Evolutionary conservation across 306 rosid genomes (phyloP), one percentile per base, ranked within the genome.

Genomic region (Rosa lucieae): DNA sequence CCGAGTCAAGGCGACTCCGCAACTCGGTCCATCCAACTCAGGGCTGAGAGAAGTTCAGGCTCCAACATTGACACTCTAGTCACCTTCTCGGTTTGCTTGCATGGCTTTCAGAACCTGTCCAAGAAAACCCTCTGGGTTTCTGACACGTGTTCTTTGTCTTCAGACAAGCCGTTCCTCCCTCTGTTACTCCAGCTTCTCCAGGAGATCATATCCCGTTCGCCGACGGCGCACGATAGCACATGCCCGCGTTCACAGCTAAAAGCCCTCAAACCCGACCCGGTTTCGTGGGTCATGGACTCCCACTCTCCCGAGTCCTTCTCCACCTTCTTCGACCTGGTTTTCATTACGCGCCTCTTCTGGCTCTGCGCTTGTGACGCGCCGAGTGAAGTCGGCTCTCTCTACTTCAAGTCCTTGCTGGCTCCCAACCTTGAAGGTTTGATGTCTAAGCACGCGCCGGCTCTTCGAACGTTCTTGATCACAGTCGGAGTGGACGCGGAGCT

Each of bases 241-340:
- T 94, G 99, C 84, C 97, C 97, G 0, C 89, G 97, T n/a, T 87
- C 97, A 15, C 94, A 89, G 80, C 89, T 94, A 13, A 93, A 91
- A 78, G 87, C 82, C 18, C 91, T 94, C 32, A 91, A 88, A 46
- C 90, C 95, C 52, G 99, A 85, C 42, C 97, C 96, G 56, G 82
- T 94, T 7, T 83, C 86, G 1, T 94, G 99, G 99, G 80, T 94
- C 75, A 89, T 94, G 90, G 95, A 92, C 78, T 92, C 99, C 3
- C 97, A 91, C 93, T 80, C 99, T 52, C 89, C 84, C 2, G 97
- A 94, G 75, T 92, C 97, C 1, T 84, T 94, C 80, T 90, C 99
- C 21, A 37, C 77, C 40, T 94, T 94, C 89, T 92, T 92, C 88
- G 86, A 83, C 88, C 89, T 91, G 72, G 84, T 92, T 44, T 88